Conservation (phyloP, 257 asterid species). For the Primulina eburnea region DNA sequence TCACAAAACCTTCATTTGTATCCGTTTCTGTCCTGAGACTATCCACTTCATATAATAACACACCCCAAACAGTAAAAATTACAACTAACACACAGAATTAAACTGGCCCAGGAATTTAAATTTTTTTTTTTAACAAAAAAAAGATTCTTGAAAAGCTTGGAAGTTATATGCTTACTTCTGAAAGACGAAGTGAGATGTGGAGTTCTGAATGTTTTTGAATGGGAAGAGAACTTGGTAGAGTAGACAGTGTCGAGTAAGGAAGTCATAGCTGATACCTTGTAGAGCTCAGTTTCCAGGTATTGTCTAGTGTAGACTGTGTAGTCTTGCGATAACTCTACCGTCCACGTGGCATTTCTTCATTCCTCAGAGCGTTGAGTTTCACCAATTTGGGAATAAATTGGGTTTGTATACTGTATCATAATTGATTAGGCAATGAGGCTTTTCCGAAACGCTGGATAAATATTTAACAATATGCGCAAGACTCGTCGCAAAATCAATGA, state of each 20-base stretch:
- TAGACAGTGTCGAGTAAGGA: constrained; percentile 45
- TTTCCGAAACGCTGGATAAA: too few relatives aligned
- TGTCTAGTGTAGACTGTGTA: neutral
- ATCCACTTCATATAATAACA: constrained; percentile 17
- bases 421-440: too few relatives aligned
- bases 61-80: neutral
- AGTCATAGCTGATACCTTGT: constrained; percentile 45
- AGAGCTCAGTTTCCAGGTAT: constrained; percentile 25
- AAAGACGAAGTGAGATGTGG: constrained; percentile 39
- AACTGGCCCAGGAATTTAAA: neutral
- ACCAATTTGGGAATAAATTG: too few relatives aligned
- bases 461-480: too few relatives aligned
- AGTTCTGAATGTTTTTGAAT: constrained; percentile 29
- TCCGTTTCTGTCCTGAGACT: constrained; percentile 73
- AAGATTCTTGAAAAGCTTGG: constrained; percentile 11
- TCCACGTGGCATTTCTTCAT: too few relatives aligned
- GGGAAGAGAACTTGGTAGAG: constrained; percentile 40
- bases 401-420: too few relatives aligned
- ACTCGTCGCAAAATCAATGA: too few relatives aligned
- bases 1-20: constrained; percentile 55
- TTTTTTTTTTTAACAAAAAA: neutral
- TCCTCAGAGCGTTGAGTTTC: too few relatives aligned
- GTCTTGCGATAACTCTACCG: constrained; percentile 27
- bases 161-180: constrained; percentile 40
- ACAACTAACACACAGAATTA: neutral